phyloP scores from a whole-genome alignment of 1,284 basidiomycete species.

The Volvariella volvacea region DNA sequence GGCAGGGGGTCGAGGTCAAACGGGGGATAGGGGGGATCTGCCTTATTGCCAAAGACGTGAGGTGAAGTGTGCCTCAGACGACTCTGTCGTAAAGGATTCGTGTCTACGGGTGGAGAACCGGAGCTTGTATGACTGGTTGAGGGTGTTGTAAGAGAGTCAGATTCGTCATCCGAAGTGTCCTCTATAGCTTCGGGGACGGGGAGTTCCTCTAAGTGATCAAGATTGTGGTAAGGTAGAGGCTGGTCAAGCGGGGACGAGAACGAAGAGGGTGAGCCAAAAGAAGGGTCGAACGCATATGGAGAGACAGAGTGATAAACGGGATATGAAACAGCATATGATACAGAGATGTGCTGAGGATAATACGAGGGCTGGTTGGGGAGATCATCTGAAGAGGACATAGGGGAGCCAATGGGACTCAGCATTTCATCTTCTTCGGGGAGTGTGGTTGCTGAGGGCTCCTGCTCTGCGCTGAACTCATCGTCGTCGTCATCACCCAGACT shows the following conservation, averaged over 20 bases:
- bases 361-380: constrained; percentile 46
- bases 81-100: constrained; percentile 24
- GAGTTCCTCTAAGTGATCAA: constrained; percentile 58
- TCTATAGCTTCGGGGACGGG: constrained; percentile 74
- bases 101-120: constrained; percentile 37
- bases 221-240: constrained; percentile 53
- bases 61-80: constrained; percentile 36
- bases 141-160: constrained; percentile 59
- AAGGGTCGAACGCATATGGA: constrained; percentile 38
- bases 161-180: constrained; percentile 77
- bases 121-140: constrained; percentile 43
- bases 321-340: constrained; percentile 60
- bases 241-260: constrained; percentile 40
- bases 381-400: constrained; percentile 69
- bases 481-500: constrained; percentile 60
- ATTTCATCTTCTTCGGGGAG: constrained; percentile 52
- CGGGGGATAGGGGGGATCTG: constrained; percentile 49
- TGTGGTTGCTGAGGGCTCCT: constrained; percentile 34
- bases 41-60: constrained; percentile 53
- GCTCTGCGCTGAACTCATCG: constrained; percentile 41
- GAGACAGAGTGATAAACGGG: constrained; percentile 51
- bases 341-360: constrained; percentile 39
- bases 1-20: constrained; percentile 65
- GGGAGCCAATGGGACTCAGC: constrained; percentile 54
- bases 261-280: constrained; percentile 30